Base-by-base conservation (phyloP, 139 green algal genomes). In the Coelastrella sp. region DNA sequence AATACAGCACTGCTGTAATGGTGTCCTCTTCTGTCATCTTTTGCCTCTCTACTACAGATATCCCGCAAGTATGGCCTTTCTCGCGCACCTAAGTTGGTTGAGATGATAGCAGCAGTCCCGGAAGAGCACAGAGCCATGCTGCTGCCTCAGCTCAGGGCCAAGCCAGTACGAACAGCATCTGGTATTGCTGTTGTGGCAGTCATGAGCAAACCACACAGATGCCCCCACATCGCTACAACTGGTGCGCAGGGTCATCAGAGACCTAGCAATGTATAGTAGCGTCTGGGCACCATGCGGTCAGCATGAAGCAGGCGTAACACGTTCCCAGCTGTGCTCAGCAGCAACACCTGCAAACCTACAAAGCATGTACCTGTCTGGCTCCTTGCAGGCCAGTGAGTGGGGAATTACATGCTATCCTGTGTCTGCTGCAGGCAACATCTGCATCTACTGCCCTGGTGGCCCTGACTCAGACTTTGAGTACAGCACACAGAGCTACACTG, bases 391-490 rank as follows among this genome's bases (percentile, higher is more conserved):
- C n/a, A n/a, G n/a, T 2, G 45, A 57, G 11, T 23, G 8, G 45
- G 11, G 8, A 53, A 53, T 8, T 21, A 57, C 11, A 57, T 0
- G 45, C 15, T 57, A 13, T 57, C 1, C 45, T 57, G 11, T 13
- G 11, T 57, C 45, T 57, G 11, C 45, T 37, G 97, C 96, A 66
- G 97, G 97, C 83, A 98, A 98, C 93, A 98, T 99, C 85, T 99
- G 97, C 87, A 93, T 99, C 59, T 99, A 99, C 91, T 99, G 97
- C 88, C 97, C 97, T 0, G 97, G 97, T 8, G 97, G 97, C 0
- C 97, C 97, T 5, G 97, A 99, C 89, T 98, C 93, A 1, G 97
- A 99, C 84, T 99, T 99, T 86, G 97, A 99, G 94, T 99, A 99
- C 90, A 93, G 73, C 66, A 99, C 97, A 25, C 97, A 99, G 91